These are phyloP conservation scores for Cryptosporidium ubiquitum DNA, from an alignment of 169 alveolate species.

Conservation along the genomic window DNA sequence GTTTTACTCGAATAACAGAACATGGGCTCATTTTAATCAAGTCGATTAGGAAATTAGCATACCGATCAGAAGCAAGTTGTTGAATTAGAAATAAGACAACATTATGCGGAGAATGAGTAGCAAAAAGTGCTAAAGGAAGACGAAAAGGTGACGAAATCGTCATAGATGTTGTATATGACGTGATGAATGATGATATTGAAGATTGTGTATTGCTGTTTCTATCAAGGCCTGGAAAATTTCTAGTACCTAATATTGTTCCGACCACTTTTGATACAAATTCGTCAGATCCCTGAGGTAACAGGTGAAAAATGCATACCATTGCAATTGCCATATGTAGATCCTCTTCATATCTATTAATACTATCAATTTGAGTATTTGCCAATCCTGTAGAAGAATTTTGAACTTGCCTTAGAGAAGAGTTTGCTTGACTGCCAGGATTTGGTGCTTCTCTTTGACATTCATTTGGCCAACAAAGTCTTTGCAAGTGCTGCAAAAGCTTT, in stretches of 20 bases:
- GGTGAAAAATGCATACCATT: slow-evolving; percentile 68
- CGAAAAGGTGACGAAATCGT: slow-evolving; percentile 68
- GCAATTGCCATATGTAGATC: slow-evolving; percentile 72
- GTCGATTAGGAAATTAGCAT: slow-evolving; percentile 64
- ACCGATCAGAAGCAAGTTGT: slow-evolving; percentile 47
- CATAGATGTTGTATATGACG: slow-evolving; percentile 53
- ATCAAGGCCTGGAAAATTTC: slow-evolving; percentile 68
- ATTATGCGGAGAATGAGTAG: slow-evolving; percentile 55
- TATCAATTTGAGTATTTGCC: not conserved
- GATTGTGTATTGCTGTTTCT: slow-evolving; percentile 50
- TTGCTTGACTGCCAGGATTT: slow-evolving; percentile 3
- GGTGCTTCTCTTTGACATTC: slow-evolving; percentile 47
- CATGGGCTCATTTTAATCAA: slow-evolving; percentile 50
- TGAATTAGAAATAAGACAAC: slow-evolving; percentile 64
- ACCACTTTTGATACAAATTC: slow-evolving; percentile 67
- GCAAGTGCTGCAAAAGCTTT: slow-evolving; percentile 63
- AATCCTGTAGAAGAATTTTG: slow-evolving; percentile 20
- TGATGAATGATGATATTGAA: slow-evolving; percentile 55
- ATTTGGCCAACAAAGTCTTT: slow-evolving; percentile 68
- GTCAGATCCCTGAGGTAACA: slow-evolving; percentile 73
- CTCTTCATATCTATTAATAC: slow-evolving; percentile 43
- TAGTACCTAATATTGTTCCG: slow-evolving; percentile 57
- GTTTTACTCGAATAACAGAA: slow-evolving; percentile 43
- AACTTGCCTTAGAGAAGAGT: not conserved
- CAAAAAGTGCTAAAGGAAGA: slow-evolving; percentile 66